phyloP scores from a whole-genome alignment of 2,329 filamentous ascomycete genomes.

The Trichoderma pleuroti region DNA sequence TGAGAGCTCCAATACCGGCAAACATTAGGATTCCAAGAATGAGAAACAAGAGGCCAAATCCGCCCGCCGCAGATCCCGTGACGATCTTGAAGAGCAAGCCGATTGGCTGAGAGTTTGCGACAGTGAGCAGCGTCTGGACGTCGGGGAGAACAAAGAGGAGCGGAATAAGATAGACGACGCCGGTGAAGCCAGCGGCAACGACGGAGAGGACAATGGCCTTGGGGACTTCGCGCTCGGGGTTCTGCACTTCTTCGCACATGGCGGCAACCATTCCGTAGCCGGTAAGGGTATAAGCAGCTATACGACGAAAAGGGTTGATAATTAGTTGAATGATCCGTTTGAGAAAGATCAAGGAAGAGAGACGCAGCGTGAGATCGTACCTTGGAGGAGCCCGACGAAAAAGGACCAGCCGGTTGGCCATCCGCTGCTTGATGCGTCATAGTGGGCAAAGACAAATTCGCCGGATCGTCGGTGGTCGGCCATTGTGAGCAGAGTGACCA shows the following conservation, averaged over 20 bases:
- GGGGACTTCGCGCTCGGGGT: conserved; percentile 59
- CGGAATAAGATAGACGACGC: conserved; percentile 63
- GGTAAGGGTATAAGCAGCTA: conserved; percentile 40
- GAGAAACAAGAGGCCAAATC: conserved; percentile 71
- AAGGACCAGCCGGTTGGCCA: conserved; percentile 66
- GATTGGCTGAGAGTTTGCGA: conserved; percentile 72
- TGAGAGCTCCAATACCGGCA: conserved; percentile 70
- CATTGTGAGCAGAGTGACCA: conserved; percentile 64
- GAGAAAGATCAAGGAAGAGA: neutral
- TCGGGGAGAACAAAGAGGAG: conserved; percentile 73
- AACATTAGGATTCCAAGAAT: conserved; percentile 75
- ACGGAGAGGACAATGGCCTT: conserved; percentile 67
- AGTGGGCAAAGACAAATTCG: conserved; percentile 64
- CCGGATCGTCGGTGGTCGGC: conserved; percentile 61
- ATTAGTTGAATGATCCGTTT: neutral
- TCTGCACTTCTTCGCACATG: conserved; percentile 60
- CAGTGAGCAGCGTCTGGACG: conserved; percentile 58
- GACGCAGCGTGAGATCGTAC: conserved; percentile 23
- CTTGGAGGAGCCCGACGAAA: conserved; percentile 52
- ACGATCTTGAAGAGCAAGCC: conserved; percentile 71
- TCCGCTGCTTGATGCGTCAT: conserved; percentile 64
- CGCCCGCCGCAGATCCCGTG: conserved; percentile 68
- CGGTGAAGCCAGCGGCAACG: conserved; percentile 61
- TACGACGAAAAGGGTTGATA: conserved; percentile 33
- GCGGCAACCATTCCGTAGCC: conserved; percentile 53